Percentiles rank a stretch among this genome's conserved stretches.
phyloP scores from a whole-genome alignment of 2,329 filamentous ascomycete genomes.

The Tolypocladium ovalisporum region DNA sequence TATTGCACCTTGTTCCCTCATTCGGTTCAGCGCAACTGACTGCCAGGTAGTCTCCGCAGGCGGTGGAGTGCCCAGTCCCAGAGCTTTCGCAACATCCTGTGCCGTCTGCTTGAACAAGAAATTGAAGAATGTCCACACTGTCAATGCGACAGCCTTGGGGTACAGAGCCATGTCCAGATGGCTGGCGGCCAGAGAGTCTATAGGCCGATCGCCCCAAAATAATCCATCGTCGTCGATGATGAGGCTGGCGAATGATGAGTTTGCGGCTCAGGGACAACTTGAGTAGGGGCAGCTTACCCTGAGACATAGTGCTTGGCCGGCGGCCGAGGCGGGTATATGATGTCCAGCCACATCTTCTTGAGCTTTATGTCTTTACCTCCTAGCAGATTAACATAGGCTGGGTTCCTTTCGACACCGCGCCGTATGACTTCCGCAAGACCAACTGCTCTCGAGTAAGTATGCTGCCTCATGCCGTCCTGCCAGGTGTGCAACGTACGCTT shows the following conservation, averaged over 20 bases:
- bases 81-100: constrained; percentile 27
- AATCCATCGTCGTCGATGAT: constrained; percentile 38
- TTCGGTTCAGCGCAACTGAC: constrained; percentile 16
- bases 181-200: constrained; percentile 36
- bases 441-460: constrained; percentile 12
- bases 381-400: constrained; percentile 25
- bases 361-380: constrained; percentile 38
- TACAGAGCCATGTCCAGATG: constrained; percentile 38
- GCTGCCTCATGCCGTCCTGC: no score
- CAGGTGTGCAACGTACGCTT: constrained; percentile 25
- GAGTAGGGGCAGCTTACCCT: constrained; percentile 36
- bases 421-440: constrained; percentile 22
- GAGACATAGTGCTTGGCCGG: constrained; percentile 48
- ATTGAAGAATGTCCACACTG: constrained; percentile 40
- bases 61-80: constrained; percentile 28
- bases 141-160: constrained; percentile 39
- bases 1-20: constrained; percentile 13
- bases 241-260: constrained; percentile 25
- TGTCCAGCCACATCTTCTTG: constrained; percentile 46
- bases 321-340: constrained; percentile 47
- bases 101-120: constrained; percentile 35
- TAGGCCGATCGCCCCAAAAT: constrained; percentile 32
- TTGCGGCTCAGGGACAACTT: constrained; percentile 8
- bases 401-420: constrained; percentile 27
- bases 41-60: constrained; percentile 20